A percentile compares a stretch with the other conserved stretches of the same genome.
These are phyloP conservation scores for Allium cepa DNA, from an alignment of 106 monocot genomes.

Conservation along the genomic window DNA sequence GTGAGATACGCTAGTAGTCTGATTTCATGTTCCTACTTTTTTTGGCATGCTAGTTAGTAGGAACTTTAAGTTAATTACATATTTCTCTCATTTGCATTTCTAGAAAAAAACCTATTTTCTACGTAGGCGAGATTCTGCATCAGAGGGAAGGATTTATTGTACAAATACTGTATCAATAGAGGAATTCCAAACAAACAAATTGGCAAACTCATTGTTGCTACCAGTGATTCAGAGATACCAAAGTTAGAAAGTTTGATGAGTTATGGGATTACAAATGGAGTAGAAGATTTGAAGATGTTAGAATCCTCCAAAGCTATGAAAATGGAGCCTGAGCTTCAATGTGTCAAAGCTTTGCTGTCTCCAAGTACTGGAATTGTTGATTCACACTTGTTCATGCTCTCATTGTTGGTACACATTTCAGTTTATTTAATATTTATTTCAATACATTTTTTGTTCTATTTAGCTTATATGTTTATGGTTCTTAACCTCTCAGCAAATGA, in stretches of 20 bases:
- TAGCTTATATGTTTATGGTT: too few relatives aligned
- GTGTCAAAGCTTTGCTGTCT: conserved; percentile 77
- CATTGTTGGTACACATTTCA: conserved; percentile 42
- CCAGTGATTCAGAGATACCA: conserved; percentile 55
- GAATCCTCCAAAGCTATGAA: conserved; percentile 63
- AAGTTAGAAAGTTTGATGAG: conserved; percentile 52
- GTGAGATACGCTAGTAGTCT: too few relatives aligned
- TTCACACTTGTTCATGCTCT: conserved; percentile 84
- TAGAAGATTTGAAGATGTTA: conserved; percentile 66
- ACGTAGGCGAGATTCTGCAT: conserved; percentile 76
- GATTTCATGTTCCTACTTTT: too few relatives aligned
- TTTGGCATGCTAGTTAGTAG: too few relatives aligned
- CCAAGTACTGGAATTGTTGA: conserved; percentile 86
- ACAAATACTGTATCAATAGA: conserved; percentile 69
- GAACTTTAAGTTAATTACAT: too few relatives aligned
- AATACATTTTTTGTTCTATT: too few relatives aligned
- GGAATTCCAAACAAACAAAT: conserved; percentile 71
- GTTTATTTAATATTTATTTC: too few relatives aligned
- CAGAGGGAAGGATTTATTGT: conserved; percentile 83
- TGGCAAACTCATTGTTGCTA: conserved; percentile 96
- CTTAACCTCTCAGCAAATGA: too few relatives aligned
- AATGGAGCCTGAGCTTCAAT: conserved; percentile 84
- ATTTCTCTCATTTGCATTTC: too few relatives aligned
- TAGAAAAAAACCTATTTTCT: too few relatives aligned
- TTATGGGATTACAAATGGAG: conserved; percentile 58